Base-by-base conservation (phyloP, 345 rosid genomes). In the Mercurialis annua region DNA sequence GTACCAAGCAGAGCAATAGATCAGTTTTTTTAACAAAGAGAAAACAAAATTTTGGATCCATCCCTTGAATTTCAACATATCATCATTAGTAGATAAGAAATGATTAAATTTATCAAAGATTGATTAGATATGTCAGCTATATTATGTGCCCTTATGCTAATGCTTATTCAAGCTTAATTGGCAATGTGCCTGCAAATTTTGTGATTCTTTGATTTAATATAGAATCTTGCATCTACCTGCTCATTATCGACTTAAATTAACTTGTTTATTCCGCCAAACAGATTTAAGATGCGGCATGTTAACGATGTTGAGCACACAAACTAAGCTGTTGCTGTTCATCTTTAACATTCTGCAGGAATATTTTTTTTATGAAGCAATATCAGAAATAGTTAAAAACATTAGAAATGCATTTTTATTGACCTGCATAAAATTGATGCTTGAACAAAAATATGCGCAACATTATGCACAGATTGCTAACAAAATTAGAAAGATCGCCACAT, bases 31-130 rank as follows among this genome's bases (percentile, higher is more conserved):
- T 24, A 47, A 46, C 34, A 14, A 46, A 16, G 51, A 29, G 42
- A 30, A 31, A 57, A n/a, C 50, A 70, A 76, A 77, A 56, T 69
- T 79, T 76, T 48, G 66, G 64, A 49, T 69, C 56, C 43, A 70
- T 64, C 31, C 59, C 17, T 58, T 53, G 47, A 47, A 57, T 48
- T 23, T 42, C 59, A n/a, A 17, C 18, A 65, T 23, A n/a, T 62
- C 51, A 48, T 50, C 33, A 43, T 65, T 61, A 24, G 42, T 78
- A 65, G 73, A 57, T 72, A 49, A 56, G 64, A 65, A 64, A 62
- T 57, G 67, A 59, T 18, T 58, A 51, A 34, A 9, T 70, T 58
- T 62, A 12, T 64, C 30, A 62, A 54, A 69, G 59, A 42, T 75
- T 66, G 26, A 47, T 47, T 62, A 59, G 66, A 59, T 62, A 21